phyloP scores from a whole-genome alignment of 164 flowering plant genomes.

The Dillenia suffruticosa region DNA sequence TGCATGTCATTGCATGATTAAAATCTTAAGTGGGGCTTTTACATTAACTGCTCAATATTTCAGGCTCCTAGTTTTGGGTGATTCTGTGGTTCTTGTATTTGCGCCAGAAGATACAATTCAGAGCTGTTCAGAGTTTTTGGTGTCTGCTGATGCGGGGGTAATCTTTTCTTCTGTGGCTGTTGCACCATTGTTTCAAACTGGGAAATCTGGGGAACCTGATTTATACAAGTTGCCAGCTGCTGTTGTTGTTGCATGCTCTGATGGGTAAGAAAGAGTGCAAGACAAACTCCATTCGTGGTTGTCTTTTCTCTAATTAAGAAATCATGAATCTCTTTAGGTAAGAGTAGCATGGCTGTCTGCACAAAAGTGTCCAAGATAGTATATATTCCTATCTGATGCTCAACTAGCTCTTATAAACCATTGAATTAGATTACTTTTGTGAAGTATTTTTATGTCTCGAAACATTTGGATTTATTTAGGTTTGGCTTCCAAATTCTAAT shows the following conservation, averaged over 20 bases:
- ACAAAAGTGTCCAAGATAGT: too few species aligned
- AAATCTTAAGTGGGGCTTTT: too few species aligned
- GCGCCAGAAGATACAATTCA: conserved; percentile 37
- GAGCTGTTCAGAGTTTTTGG: conserved; percentile 27
- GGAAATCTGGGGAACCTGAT: conserved; percentile 20
- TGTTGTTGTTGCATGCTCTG: conserved; percentile 37
- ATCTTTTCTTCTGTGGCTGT: conserved; percentile 40
- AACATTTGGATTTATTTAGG: too few species aligned
- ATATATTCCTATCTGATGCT: too few species aligned
- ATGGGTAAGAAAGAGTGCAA: conserved; percentile 28
- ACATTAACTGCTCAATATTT: conserved; percentile 1
- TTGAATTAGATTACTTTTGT: too few species aligned
- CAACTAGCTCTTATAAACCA: too few species aligned
- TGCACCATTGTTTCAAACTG: conserved; percentile 38
- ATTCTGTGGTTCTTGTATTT: conserved; percentile 40
- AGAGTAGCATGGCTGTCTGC: too few species aligned
- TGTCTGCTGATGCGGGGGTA: conserved; percentile 40
- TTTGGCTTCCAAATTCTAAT: too few species aligned
- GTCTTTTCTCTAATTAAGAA: neutral
- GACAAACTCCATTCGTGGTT: too few species aligned
- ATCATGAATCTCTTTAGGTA: too few species aligned
- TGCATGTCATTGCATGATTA: too few species aligned
- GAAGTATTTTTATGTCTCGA: too few species aligned
- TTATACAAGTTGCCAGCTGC: conserved; percentile 39
- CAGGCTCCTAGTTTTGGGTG: conserved; percentile 45